Percentiles rank a stretch among this genome's conserved stretches.
These are phyloP conservation scores for Davidsoniella australis DNA, from an alignment of 2,329 filamentous ascomycete genomes.

Conservation along the genomic window DNA sequence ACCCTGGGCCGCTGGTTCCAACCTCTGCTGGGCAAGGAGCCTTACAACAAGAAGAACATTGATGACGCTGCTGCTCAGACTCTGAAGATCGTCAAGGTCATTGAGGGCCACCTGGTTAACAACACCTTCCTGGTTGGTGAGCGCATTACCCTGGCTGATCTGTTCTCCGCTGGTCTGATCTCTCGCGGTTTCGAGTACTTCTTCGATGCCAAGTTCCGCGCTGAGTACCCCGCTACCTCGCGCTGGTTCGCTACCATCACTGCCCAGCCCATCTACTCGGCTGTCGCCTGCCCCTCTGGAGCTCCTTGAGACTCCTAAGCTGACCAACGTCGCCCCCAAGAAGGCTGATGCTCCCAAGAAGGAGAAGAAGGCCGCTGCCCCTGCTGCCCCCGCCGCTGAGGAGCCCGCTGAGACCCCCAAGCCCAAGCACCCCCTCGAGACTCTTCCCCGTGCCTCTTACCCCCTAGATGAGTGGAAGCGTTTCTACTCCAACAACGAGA, in stretches of 20 bases:
- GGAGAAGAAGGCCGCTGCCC: constrained; percentile 19
- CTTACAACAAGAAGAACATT: constrained; percentile 96
- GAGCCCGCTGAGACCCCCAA: constrained; percentile 50
- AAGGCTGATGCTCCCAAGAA: constrained; percentile 57
- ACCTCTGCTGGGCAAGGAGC: constrained; percentile 62
- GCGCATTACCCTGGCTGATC: constrained; percentile 88
- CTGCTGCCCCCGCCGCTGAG: constrained; percentile 26
- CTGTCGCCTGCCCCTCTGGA: constrained; percentile 58
- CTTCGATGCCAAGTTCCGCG: constrained; percentile 81
- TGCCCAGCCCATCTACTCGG: constrained; percentile 83
- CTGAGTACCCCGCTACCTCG: constrained; percentile 64
- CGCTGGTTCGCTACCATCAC: constrained; percentile 92
- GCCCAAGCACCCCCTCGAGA: constrained; percentile 90
- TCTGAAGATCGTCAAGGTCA: constrained; percentile 48
- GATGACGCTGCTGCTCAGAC: constrained; percentile 60
- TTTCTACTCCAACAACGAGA: constrained; percentile 93
- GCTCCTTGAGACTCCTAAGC: constrained; percentile 70
- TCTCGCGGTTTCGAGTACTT: constrained; percentile 83
- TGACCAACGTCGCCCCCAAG: constrained; percentile 52
- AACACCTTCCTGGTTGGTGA: constrained; percentile 97
- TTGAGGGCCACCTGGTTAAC: constrained; percentile 76
- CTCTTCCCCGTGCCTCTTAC: constrained; percentile 62
- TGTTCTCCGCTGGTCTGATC: constrained; percentile 67
- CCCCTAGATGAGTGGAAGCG: constrained; percentile 97
- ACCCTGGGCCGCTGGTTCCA: constrained; percentile 65